Conservation (phyloP, 2,329 filamentous ascomycete species). For the Xylariales sp. region DNA sequence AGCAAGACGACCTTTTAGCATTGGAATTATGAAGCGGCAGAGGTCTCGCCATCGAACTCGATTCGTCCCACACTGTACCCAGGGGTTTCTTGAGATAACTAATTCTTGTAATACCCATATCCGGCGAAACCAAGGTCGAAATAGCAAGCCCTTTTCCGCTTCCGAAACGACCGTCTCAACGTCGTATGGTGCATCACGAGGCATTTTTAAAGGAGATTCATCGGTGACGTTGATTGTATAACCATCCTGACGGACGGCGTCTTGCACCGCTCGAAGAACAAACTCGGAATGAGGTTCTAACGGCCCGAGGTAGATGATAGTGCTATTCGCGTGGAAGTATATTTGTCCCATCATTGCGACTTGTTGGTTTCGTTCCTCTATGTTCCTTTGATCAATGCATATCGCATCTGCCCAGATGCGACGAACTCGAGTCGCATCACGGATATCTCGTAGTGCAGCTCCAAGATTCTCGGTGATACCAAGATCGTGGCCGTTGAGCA, state of each 20-base stretch:
- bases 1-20: neutral
- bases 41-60: slow-evolving; percentile 23
- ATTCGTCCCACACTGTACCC: slow-evolving; percentile 28
- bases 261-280: neutral
- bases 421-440: neutral
- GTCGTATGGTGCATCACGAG: neutral
- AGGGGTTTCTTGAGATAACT: slow-evolving; percentile 26
- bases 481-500: neutral
- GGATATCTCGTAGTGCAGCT: slow-evolving; percentile 10
- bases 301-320: slow-evolving; percentile 28
- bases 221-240: no score
- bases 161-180: neutral
- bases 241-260: no score
- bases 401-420: slow-evolving; percentile 22
- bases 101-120: slow-evolving; percentile 36
- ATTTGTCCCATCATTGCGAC: slow-evolving; percentile 31
- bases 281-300: neutral
- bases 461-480: slow-evolving; percentile 8
- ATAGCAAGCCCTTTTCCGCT: neutral
- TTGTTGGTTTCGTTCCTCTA: slow-evolving; percentile 28
- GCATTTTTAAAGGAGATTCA: no score
- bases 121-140: slow-evolving; percentile 31
- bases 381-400: slow-evolving; percentile 30
- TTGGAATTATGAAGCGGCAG: neutral
- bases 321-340: slow-evolving; percentile 23